phyloP scores from a whole-genome alignment of 768 basidiomycete genomes.

The Rhodotorula sphaerocarpa region DNA sequence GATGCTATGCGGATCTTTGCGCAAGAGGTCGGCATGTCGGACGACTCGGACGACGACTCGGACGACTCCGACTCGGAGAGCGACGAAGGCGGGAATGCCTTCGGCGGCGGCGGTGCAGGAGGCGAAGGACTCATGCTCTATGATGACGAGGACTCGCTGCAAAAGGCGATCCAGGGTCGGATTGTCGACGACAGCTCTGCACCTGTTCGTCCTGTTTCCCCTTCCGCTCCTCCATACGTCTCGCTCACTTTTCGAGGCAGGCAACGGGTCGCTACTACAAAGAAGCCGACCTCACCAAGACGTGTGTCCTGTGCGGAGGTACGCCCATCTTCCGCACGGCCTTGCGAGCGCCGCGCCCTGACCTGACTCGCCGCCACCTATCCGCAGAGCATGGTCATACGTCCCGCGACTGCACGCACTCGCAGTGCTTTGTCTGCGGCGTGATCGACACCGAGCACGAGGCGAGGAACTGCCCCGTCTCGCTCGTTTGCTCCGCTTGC shows the following conservation, averaged over 20 bases:
- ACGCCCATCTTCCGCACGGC: not conserved
- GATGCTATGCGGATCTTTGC: conserved; percentile 24
- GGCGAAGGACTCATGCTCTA: conserved; percentile 13
- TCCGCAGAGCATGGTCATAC: conserved; percentile 24
- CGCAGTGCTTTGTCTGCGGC: conserved; percentile 35
- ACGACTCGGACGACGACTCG: conserved; percentile 4
- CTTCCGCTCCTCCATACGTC: not conserved
- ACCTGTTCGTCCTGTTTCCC: not conserved
- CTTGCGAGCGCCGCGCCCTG: too few species aligned
- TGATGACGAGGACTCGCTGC: conserved; percentile 25
- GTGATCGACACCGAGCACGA: conserved; percentile 31
- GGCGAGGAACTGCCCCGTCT: conserved; percentile 33
- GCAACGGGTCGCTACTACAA: conserved; percentile 34
- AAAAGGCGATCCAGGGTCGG: conserved; percentile 29
- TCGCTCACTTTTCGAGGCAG: not conserved
- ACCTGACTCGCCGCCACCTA: not conserved
- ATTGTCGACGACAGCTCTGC: conserved; percentile 31
- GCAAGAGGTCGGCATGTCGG: conserved; percentile 22
- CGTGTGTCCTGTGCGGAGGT: conserved; percentile 34
- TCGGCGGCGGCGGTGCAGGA: not conserved
- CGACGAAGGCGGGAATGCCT: conserved; percentile 11
- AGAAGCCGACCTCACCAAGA: conserved; percentile 32
- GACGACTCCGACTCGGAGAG: not conserved
- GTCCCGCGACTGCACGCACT: conserved; percentile 32
- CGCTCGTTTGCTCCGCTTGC: conserved; percentile 26